These are phyloP conservation scores for Trichoderma citrinoviride DNA, from an alignment of 2,329 filamentous ascomycete species.

Conservation along the genomic window DNA sequence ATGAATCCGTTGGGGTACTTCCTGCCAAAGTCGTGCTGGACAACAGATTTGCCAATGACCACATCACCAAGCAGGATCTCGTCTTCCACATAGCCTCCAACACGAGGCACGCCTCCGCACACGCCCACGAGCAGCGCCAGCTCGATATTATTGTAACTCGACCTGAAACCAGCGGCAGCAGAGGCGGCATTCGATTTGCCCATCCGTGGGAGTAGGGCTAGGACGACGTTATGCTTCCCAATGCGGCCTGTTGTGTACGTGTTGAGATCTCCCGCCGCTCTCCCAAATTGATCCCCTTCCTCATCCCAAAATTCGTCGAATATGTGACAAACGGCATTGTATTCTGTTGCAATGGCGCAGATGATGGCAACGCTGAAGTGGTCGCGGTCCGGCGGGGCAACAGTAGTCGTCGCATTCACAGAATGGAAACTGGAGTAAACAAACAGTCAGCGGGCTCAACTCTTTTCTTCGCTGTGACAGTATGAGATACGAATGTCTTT, in stretches of 20 bases:
- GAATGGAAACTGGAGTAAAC: not conserved
- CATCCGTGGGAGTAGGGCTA: conserved; percentile 29
- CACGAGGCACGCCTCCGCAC: conserved; percentile 37
- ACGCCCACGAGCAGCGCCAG: conserved; percentile 40
- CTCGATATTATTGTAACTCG: conserved; percentile 35
- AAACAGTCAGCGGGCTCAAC: not conserved
- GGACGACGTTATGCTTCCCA: conserved; percentile 29
- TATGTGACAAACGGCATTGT: conserved; percentile 20
- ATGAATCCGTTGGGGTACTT: conserved; percentile 28
- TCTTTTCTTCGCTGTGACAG: not conserved
- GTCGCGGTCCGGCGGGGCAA: not conserved
- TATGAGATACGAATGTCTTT: no score
- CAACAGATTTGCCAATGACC: conserved; percentile 31
- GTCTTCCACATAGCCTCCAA: not conserved
- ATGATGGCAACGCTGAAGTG: conserved; percentile 22
- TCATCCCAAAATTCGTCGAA: conserved; percentile 25
- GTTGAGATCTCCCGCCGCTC: conserved; percentile 23
- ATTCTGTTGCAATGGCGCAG: conserved; percentile 20
- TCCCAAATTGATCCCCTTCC: conserved; percentile 15
- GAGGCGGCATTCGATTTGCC: conserved; percentile 33
- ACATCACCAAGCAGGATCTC: conserved; percentile 35
- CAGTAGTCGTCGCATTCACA: not conserved
- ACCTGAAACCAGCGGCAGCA: conserved; percentile 29
- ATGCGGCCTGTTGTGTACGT: conserved; percentile 29
- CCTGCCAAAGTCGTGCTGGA: conserved; percentile 34